Conservation (phyloP, 208 protist species). For the Hexamita inflata region DNA sequence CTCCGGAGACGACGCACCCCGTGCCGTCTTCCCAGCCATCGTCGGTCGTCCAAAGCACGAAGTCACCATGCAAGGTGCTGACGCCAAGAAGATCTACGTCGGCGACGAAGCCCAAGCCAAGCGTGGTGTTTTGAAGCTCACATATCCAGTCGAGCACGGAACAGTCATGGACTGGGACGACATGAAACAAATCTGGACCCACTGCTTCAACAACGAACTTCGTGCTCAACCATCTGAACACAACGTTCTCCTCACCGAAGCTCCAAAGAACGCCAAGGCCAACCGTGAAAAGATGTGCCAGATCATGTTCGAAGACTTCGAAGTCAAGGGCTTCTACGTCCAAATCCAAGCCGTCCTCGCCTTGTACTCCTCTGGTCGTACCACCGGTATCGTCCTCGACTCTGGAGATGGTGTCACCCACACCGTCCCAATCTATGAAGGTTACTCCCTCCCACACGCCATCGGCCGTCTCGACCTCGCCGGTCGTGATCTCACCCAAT, state of each 20-base stretch:
- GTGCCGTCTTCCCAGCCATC: conserved; percentile 71
- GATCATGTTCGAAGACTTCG: conserved; percentile 48
- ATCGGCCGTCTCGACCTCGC: conserved; percentile 56
- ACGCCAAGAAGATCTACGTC: conserved; percentile 25
- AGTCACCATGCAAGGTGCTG: neutral
- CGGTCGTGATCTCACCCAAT: conserved; percentile 60
- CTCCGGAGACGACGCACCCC: conserved; percentile 80
- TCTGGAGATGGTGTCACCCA: conserved; percentile 72
- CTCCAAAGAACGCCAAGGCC: conserved; percentile 64
- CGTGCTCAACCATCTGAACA: conserved; percentile 85
- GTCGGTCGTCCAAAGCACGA: conserved; percentile 47
- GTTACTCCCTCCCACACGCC: conserved; percentile 54
- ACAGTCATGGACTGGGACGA: conserved; percentile 32
- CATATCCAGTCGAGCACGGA: conserved; percentile 42
- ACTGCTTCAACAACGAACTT: conserved; percentile 94
- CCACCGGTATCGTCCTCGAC: conserved; percentile 70
- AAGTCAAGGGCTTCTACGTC: conserved; percentile 41
- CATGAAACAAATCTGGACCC: conserved; percentile 65
- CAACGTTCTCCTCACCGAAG: conserved; percentile 73
- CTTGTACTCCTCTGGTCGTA: conserved; percentile 36
- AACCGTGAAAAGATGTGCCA: conserved; percentile 55
- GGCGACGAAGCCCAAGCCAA: conserved; percentile 36
- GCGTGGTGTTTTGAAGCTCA: conserved; percentile 28
- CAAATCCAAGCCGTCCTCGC: conserved; percentile 35
- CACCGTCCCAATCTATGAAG: conserved; percentile 72